Conservation (phyloP, 805 yeast genomes). For the Nakazawaea laoshanensis region DNA sequence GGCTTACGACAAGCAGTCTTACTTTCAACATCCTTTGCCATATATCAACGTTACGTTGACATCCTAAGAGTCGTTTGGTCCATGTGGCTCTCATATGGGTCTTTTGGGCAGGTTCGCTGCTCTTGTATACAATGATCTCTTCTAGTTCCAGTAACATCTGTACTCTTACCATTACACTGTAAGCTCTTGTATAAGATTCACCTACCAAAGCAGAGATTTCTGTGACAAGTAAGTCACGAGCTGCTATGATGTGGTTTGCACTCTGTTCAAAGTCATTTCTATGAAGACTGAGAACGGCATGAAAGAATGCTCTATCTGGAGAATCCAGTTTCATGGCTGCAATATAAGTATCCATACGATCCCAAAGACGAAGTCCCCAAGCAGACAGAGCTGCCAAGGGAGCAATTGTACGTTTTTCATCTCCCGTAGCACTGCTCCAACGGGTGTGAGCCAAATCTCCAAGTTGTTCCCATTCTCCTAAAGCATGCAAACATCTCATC, state of each 20-base stretch:
- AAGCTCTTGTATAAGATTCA: constrained; percentile 94
- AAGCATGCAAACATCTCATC: constrained; percentile 94
- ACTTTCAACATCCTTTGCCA: constrained; percentile 96
- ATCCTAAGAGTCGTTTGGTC: constrained; percentile 86
- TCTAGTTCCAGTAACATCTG: constrained; percentile 97
- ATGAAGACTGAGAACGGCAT: constrained; percentile 81
- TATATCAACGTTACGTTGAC: constrained; percentile 96
- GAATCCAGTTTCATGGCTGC: constrained; percentile 85
- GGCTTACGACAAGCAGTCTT: constrained; percentile 85
- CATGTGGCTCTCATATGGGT: constrained; percentile 80
- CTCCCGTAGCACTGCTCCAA: constrained; percentile 72
- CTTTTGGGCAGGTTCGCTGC: constrained; percentile 74
- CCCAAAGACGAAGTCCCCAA: constrained; percentile 98
- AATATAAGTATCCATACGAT: constrained; percentile 85
- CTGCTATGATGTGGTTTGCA: constrained; percentile 64
- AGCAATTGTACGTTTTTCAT: constrained; percentile 76
- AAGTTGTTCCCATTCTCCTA: constrained; percentile 97
- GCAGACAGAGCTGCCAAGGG: constrained; percentile 99
- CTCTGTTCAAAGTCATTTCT: constrained; percentile 82
- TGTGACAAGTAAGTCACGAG: constrained; percentile 84
- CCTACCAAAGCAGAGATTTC: constrained; percentile 92
- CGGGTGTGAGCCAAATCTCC: constrained; percentile 78
- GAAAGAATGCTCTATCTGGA: constrained; percentile 92
- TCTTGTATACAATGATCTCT: constrained; percentile 87
- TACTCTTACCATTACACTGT: constrained; percentile 91